Base-by-base conservation (phyloP, 139 green algal genomes). In the Dunaliella sp. region DNA sequence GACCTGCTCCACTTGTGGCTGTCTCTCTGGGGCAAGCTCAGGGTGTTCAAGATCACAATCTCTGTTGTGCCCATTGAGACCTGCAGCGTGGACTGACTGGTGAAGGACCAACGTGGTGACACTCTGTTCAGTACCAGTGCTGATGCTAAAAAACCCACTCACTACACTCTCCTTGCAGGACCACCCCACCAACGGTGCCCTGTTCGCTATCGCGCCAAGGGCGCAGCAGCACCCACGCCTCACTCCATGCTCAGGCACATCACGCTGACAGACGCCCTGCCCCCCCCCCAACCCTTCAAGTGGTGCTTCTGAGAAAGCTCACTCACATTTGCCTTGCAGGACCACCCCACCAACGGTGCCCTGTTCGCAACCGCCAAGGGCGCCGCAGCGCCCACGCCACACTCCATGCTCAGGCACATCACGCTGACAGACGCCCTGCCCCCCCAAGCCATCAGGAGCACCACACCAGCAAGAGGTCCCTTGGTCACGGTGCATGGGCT, bases 401-500 rank as follows among this genome's bases (percentile, higher is more conserved):
- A 32, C 26, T 34, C 59, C 32, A 59, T 80, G 22, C 22, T 87
- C 38, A 83, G 80, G 36, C 59, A 84, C 28, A 58, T 82, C 28
- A 31, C 3, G 1, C 35, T 81, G 21, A 31, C 48, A 65, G 48
- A 65, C 48, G 48, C 48, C 48, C 7, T 16, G 16, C 48, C 48
- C 16, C n/a, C n/a, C n/a, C n/a, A n/a, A n/a, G 48, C 48, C 48
- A 65, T 65, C 16, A 16, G 48, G 7, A 7, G 24, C 25, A 32
- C 24, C 30, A 36, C 79, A 3, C 1, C 36, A 24, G 32, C 36
- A 83, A 1, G 3, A 73, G n/a, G 35, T 34, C 36, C 82, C 24
- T n/a, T 84, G 26, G 57, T 88, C 1, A 36, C 34, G 24, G 87
- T 88, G 33, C 36, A 73, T 0, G 89, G 89, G 1, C 73, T 90